Evolutionary conservation across 1,284 basidiomycete species (phyloP).

Genomic region (Boletellus deceptivus): DNA sequence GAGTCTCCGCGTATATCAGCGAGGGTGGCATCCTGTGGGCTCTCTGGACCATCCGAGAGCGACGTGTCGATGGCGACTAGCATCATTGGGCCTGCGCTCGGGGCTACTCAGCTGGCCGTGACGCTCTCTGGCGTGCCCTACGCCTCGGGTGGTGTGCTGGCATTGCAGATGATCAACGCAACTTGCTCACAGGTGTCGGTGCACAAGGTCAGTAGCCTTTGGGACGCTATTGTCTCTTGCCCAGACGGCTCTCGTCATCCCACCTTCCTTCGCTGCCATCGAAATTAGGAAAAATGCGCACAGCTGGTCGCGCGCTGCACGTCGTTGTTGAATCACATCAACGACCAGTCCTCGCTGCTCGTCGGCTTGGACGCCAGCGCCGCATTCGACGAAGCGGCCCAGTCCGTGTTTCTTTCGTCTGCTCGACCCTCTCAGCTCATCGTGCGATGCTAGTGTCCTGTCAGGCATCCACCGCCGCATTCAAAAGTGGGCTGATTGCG

Average conservation of each 20-base stretch:
- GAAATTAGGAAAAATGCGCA: constrained; percentile 39
- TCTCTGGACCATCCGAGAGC: neutral
- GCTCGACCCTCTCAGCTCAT: neutral
- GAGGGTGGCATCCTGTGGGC: neutral
- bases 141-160: constrained; percentile 39
- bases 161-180: constrained; percentile 41
- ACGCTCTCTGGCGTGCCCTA: constrained; percentile 45
- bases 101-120: constrained; percentile 40
- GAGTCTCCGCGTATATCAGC: constrained; percentile 8
- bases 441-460: constrained; percentile 34
- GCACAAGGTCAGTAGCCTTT: constrained; percentile 41
- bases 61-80: constrained; percentile 27
- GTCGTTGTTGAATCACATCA: constrained; percentile 37
- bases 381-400: constrained; percentile 42
- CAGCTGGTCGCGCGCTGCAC: constrained; percentile 42
- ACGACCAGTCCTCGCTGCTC: constrained; percentile 38
- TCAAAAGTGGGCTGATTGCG: constrained; percentile 38
- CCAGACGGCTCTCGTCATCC: constrained; percentile 3
- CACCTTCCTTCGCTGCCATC: neutral
- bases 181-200: constrained; percentile 43
- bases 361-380: constrained; percentile 40
- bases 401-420: constrained; percentile 32
- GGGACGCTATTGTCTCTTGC: neutral
- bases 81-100: constrained; percentile 24
- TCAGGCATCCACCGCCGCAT: constrained; percentile 38